Evolutionary conservation across 768 basidiomycete genomes (phyloP).

Genomic region (Russula vinacea): DNA sequence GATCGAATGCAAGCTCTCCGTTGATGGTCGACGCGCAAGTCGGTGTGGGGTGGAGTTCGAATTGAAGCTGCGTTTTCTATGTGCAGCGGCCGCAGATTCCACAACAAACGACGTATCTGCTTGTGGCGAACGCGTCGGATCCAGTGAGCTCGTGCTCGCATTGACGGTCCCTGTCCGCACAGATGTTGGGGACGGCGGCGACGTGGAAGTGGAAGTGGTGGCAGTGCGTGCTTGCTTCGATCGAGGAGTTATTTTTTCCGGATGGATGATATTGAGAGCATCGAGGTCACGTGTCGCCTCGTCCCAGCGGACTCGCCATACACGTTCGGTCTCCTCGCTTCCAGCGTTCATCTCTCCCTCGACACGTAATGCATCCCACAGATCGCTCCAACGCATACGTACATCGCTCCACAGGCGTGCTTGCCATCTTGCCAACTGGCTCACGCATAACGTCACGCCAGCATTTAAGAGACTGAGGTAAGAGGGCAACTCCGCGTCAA

Average conservation of each 20-base stretch:
- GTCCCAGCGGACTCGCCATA: conserved; percentile 68
- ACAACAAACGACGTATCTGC: conserved; percentile 1
- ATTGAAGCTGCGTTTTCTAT: conserved; percentile 26
- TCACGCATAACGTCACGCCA: conserved; percentile 54
- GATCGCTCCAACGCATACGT: conserved; percentile 64
- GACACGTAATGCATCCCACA: conserved; percentile 65
- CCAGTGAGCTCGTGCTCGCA: conserved; percentile 25
- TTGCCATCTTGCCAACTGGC: conserved; percentile 56
- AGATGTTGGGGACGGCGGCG: conserved; percentile 10
- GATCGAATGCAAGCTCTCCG: conserved; percentile 42
- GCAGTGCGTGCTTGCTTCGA: conserved; percentile 8
- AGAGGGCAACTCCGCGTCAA: conserved; percentile 65
- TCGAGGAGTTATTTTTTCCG: conserved; percentile 35
- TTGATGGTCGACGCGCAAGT: conserved; percentile 37
- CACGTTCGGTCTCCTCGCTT: conserved; percentile 62
- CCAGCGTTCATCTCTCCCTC: conserved; percentile 51
- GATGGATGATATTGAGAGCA: conserved; percentile 40
- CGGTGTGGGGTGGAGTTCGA: conserved; percentile 21
- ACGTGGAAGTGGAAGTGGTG: too few species aligned
- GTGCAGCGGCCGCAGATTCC: conserved; percentile 19
- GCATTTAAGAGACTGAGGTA: conserved; percentile 57
- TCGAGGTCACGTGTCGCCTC: conserved; percentile 56
- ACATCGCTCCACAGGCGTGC: conserved; percentile 57
- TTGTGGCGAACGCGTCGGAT: conserved; percentile 27
- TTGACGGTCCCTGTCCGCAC: conserved; percentile 16